Percentiles rank a stretch among this genome's conserved stretches.
These are phyloP conservation scores for Nadsonia fulvescens DNA, from an alignment of 805 yeast genomes.

Conservation along the genomic window DNA sequence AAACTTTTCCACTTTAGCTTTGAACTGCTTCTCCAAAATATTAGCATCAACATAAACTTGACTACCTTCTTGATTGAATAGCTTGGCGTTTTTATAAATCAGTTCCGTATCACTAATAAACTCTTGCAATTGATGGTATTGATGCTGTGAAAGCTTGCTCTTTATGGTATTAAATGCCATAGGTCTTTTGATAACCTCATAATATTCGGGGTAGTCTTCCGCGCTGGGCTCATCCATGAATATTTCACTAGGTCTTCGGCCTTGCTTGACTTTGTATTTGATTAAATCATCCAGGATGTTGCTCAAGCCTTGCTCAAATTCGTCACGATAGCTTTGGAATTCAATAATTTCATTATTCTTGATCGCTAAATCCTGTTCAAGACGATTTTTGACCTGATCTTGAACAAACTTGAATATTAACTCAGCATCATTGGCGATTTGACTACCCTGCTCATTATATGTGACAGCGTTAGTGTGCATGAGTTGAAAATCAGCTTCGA, in stretches of 20 bases:
- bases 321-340: too few relatives aligned
- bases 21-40: constrained; percentile 35
- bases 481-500: constrained; percentile 30
- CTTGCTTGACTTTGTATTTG: constrained; percentile 16
- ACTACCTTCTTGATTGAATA: constrained; percentile 59
- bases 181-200: constrained; percentile 51
- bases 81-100: constrained; percentile 63
- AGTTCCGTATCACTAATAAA: constrained; percentile 41
- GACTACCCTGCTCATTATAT: constrained; percentile 51
- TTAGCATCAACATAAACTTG: constrained; percentile 55
- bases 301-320: too few relatives aligned
- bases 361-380: too few relatives aligned
- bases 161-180: constrained; percentile 50
- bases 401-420: constrained; percentile 4
- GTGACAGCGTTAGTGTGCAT: constrained; percentile 54
- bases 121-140: constrained; percentile 35
- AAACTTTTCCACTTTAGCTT: constrained; percentile 12
- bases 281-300: too few relatives aligned
- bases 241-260: constrained; percentile 41
- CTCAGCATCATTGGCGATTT: constrained; percentile 42
- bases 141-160: constrained; percentile 31
- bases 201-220: constrained; percentile 65
- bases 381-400: too few relatives aligned
- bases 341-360: too few relatives aligned
- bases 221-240: constrained; percentile 60